Evolutionary conservation across 2,329 filamentous ascomycete species (phyloP).

Genomic region (Trichoderma sp.): DNA sequence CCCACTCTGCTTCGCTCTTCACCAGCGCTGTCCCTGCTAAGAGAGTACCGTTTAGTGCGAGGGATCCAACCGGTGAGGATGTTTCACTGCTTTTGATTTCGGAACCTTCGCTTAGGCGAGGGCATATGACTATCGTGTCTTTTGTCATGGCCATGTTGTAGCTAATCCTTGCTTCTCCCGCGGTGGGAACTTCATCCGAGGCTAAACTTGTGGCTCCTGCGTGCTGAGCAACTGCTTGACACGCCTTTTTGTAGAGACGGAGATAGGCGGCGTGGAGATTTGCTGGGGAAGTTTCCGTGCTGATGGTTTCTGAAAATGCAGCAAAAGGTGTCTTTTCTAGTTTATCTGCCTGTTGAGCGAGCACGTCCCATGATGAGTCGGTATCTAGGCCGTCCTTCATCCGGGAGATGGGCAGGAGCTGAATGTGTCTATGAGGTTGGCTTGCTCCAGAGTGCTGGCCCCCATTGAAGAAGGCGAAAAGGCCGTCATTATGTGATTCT

Average conservation of each 20-base stretch:
- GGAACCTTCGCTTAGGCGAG: constrained; percentile 54
- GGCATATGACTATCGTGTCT: constrained; percentile 54
- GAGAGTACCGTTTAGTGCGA: constrained; percentile 63
- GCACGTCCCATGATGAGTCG: constrained; percentile 46
- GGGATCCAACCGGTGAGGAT: constrained; percentile 41
- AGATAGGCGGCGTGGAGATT: constrained; percentile 49
- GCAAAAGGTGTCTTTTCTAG: constrained; percentile 41
- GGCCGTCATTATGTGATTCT: constrained; percentile 32
- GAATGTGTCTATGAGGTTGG: constrained; percentile 71
- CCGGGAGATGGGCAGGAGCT: constrained; percentile 65
- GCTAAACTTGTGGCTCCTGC: background rate
- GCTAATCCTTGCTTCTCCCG: constrained; percentile 55
- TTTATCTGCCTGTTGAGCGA: constrained; percentile 42
- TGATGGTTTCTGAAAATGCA: constrained; percentile 45
- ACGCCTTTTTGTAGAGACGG: constrained; percentile 49
- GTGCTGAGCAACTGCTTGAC: constrained; percentile 38
- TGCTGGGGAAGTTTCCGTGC: constrained; percentile 35
- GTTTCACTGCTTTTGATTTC: constrained; percentile 33
- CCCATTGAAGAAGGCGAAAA: constrained; percentile 72
- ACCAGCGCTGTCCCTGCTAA: constrained; percentile 65
- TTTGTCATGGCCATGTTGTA: constrained; percentile 65
- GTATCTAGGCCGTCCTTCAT: constrained; percentile 58
- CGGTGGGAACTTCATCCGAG: constrained; percentile 30
- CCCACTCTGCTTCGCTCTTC: constrained; percentile 60
- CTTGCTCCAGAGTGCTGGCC: constrained; percentile 69